Percentiles rank a stretch among this genome's conserved stretches.
Conservation (phyloP, 2,329 filamentous ascomycete genomes). For the Aspergillus niger region DNA sequence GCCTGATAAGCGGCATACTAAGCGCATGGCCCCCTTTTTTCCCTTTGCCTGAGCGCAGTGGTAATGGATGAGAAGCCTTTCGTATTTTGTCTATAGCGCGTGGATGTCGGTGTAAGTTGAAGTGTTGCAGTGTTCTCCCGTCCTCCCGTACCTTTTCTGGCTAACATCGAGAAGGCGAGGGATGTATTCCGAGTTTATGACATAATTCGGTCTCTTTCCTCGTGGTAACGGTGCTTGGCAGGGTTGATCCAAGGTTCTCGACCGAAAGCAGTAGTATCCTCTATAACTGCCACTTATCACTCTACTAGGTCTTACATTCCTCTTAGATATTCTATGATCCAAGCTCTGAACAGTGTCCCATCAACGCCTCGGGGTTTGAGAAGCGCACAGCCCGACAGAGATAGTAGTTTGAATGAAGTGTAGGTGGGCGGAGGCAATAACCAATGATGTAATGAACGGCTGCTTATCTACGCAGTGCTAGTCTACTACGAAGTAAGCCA, state of each 20-base stretch:
- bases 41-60: background rate
- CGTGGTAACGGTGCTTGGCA: background rate
- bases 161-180: too few relatives aligned
- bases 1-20: background rate
- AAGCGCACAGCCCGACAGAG: background rate
- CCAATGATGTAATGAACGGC: slow-evolving; percentile 3
- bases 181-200: background rate
- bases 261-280: background rate
- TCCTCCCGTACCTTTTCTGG: background rate
- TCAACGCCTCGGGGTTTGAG: background rate
- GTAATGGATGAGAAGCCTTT: background rate
- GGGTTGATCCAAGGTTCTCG: background rate
- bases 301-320: too few relatives aligned
- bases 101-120: background rate
- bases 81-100: too few relatives aligned
- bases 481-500: too few relatives aligned
- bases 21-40: background rate
- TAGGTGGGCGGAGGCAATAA: background rate
- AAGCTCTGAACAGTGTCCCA: background rate
- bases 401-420: background rate
- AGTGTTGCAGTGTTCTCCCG: background rate
- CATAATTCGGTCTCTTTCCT: background rate
- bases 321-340: background rate
- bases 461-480: background rate
- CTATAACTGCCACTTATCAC: background rate